phyloP scores from a whole-genome alignment of 148 eudicot genomes.

The Pouteria glomerata region DNA sequence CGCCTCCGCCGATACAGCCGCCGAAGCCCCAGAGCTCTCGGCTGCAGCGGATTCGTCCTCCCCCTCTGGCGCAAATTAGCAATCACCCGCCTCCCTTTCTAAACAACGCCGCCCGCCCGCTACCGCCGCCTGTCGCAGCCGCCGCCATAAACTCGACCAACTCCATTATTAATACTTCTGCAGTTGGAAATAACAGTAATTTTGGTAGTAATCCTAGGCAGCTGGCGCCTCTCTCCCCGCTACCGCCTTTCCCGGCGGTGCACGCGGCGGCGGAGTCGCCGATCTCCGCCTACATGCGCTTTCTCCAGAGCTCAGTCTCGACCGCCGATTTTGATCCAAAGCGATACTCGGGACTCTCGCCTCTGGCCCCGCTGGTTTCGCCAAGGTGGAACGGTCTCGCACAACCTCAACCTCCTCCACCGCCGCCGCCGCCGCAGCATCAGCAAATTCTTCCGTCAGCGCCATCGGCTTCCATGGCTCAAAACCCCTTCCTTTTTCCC shows the following conservation, averaged over 20 bases:
- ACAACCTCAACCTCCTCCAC: slow-evolving; percentile 4
- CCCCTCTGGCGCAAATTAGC: slow-evolving; percentile 60
- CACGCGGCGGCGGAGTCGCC: slow-evolving; percentile 92
- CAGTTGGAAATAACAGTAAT: slow-evolving; percentile 1
- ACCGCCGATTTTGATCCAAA: slow-evolving; percentile 19
- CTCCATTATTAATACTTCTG: neutral
- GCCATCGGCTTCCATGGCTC: neutral
- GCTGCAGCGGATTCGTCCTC: slow-evolving; percentile 88
- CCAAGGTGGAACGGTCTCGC: slow-evolving; percentile 2
- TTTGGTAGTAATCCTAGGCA: slow-evolving; percentile 13
- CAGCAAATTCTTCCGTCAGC: slow-evolving; percentile 3
- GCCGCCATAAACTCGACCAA: neutral
- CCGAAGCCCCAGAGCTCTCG: slow-evolving; percentile 64
- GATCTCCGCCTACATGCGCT: slow-evolving; percentile 87
- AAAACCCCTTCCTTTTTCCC: slow-evolving; percentile 20
- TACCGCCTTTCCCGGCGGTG: slow-evolving; percentile 83
- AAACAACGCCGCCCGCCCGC: slow-evolving; percentile 1
- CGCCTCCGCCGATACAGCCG: slow-evolving; percentile 32
- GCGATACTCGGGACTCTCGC: slow-evolving; percentile 8
- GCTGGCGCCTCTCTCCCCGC: slow-evolving; percentile 46
- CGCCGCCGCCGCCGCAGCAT: slow-evolving; percentile 9
- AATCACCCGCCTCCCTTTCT: slow-evolving; percentile 44
- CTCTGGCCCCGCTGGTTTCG: neutral
- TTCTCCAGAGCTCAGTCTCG: slow-evolving; percentile 35
- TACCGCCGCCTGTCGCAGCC: slow-evolving; percentile 2